Base-by-base conservation (phyloP, 345 rosid species). In the Ceriops zippeliana region DNA sequence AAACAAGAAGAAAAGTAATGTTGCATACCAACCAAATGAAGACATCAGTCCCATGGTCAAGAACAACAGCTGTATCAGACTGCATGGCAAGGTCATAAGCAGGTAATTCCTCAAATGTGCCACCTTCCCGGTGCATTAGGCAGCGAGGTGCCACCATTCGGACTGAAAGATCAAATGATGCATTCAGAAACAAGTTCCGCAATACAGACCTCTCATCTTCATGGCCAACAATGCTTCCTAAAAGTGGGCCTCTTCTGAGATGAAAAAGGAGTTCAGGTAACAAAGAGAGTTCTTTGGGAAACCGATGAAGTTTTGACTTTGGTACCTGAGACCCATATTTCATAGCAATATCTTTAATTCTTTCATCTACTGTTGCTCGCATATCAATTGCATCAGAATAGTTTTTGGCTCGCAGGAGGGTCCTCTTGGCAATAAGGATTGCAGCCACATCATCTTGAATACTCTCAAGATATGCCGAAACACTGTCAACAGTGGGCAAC, bases 11-110 rank as follows among this genome's bases (percentile, higher is more conserved):
- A 32, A n/a, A 80, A 59, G 62, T 52, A 38, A 52, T 51, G 65
- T 58, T 65, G 57, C 95, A 68, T 83, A 91, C 97, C 97, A 91
- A 74, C 99, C 97, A 95, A 84, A 95, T 91, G 80, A 91, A 95
- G 81, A 95, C 82, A 82, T 95, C 96, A 4, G 96, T 95, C 52
- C 97, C 99, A 82, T 91, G 97, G 79, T 95, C 99, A 73, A 95
- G 96, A 70, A 95, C 89, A 69, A 95, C 99, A 53, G 99, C 97
- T 35, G 90, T 87, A 73, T 95, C 90, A 70, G 97, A 91, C 78
- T 95, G 99, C 99, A 95, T 95, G 4, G 87, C 86, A 66, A 91
- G 91, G 80, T 95, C 90, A 84, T 91, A 85, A 28, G 96, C 92
- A 7, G 96, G 96, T 72, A 92, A 65, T 78, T 96, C 99, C 81